Evolutionary conservation across 2,329 filamentous ascomycete genomes (phyloP).

Genomic region (Mycosphaerelloides madeirae): DNA sequence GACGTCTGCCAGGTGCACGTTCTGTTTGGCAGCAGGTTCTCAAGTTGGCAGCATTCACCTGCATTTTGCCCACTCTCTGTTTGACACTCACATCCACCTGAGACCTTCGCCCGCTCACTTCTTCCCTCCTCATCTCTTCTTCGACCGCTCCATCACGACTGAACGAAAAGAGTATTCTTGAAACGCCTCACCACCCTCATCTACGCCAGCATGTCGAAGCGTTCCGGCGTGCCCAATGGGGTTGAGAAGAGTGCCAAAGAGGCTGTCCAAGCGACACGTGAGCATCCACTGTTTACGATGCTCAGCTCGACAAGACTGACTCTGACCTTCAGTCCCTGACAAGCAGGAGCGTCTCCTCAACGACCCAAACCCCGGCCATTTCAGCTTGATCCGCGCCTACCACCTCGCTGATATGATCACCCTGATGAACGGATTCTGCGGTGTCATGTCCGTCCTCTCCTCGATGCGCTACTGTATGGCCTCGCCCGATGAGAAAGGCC

Average conservation of each 20-base stretch:
- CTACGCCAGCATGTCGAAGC: constrained; percentile 55
- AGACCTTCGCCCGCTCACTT: too few species aligned
- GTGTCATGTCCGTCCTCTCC: constrained; percentile 92
- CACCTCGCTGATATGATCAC: constrained; percentile 79
- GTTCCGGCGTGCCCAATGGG: constrained; percentile 52
- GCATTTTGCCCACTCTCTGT: neutral
- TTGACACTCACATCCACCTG: neutral
- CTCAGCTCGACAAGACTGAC: constrained; percentile 11
- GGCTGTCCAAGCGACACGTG: constrained; percentile 41
- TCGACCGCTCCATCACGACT: neutral
- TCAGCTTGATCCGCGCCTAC: constrained; percentile 56
- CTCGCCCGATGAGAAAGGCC: constrained; percentile 53
- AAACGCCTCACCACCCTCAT: too few species aligned
- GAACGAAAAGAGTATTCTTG: neutral
- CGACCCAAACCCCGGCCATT: constrained; percentile 63
- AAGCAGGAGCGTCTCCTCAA: constrained; percentile 73
- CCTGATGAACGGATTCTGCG: constrained; percentile 81
- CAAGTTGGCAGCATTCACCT: too few species aligned
- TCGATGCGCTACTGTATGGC: constrained; percentile 89
- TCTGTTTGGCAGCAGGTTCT: too few species aligned
- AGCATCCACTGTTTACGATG: constrained; percentile 15
- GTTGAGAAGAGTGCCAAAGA: constrained; percentile 38
- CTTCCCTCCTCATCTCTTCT: too few species aligned
- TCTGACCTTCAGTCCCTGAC: constrained; percentile 52
- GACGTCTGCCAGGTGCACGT: too few species aligned